A percentile compares a stretch with the other conserved stretches of the same genome.
Evolutionary conservation across 2,329 filamentous ascomycete genomes (phyloP).

Genomic region (Fusarium paranaense): DNA sequence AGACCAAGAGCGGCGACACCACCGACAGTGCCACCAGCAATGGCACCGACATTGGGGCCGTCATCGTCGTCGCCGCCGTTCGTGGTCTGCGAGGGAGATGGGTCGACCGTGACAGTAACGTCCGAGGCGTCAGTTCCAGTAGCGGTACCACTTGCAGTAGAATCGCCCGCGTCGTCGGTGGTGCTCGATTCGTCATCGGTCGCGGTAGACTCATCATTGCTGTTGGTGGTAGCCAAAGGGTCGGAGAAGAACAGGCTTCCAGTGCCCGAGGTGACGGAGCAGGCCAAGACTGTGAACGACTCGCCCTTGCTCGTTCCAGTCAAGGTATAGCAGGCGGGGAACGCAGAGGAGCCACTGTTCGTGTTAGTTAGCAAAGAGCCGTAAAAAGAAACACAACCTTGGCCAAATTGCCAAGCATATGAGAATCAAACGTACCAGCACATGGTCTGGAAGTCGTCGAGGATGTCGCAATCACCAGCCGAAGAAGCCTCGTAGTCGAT

Average conservation of each 20-base stretch:
- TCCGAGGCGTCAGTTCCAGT: neutral
- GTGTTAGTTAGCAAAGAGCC: conserved; percentile 12
- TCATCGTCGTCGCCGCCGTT: conserved; percentile 47
- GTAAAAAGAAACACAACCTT: neutral
- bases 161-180: conserved; percentile 14
- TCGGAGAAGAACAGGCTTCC: conserved; percentile 48
- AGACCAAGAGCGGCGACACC: conserved; percentile 56
- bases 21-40: conserved; percentile 61
- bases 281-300: conserved; percentile 45
- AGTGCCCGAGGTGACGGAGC: conserved; percentile 39
- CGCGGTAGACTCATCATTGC: neutral
- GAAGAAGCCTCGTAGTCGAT: conserved; percentile 45
- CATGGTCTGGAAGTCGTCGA: conserved; percentile 48
- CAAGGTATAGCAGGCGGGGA: conserved; percentile 46
- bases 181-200: conserved; percentile 9
- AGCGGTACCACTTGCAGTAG: conserved; percentile 4
- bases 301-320: conserved; percentile 37
- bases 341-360: conserved; percentile 23
- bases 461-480: conserved; percentile 41
- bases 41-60: conserved; percentile 53
- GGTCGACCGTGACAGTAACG: conserved; percentile 17
- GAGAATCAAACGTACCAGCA: conserved; percentile 47
- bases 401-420: neutral
- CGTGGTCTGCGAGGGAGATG: conserved; percentile 10
- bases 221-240: conserved; percentile 36